Base-by-base conservation (phyloP, 306 rosid genomes). In the Lithocarpus polystachyus region DNA sequence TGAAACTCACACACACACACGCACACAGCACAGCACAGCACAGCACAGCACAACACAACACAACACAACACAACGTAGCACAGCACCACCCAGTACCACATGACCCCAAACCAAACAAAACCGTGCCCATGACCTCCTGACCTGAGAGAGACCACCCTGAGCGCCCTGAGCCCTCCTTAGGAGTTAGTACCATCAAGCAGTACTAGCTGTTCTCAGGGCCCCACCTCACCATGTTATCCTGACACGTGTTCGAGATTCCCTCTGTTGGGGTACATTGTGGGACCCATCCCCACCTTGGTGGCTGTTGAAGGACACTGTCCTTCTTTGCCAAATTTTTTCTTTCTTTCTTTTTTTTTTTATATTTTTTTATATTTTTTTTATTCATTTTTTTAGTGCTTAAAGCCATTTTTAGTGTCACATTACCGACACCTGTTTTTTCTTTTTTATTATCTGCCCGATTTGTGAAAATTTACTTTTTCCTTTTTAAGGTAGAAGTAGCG, bases 141-240 rank as follows among this genome's bases (percentile, higher is more conserved):
- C 45, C 45, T 40, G 45, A 40, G 45, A 40, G 12, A 40, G 45
- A 24, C 37, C 53, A n/a, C n/a, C 20, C 13, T 19, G 67, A 48
- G 15, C 60, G 35, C 73, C 67, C 64, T 13, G 37, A 15, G 5
- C 24, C 60, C 71, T 56, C 75, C 57, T 24, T 22, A 1, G 37
- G 6, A 19, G 0, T 15, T 22, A 57, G 72, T 43, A 75, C 71
- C 71, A 67, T 37, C 56, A 40, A 8, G 3, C 12, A 77, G 77
- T 60, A 59, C 74, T 53, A 69, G 72, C 82, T 81, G 83, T 77
- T 61, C 13, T 48, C 28, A 81, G 73, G 24, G 72, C 83, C 80
- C 88, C 78, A 68, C 19, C n/a, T 18, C 51, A 48, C 74, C 77
- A 6, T 77, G 26, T 28, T 79, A 68, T 23, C 5, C 12, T 20